Base-by-base conservation (phyloP, 2,329 filamentous ascomycete species). In the Raffaelea arxii region DNA sequence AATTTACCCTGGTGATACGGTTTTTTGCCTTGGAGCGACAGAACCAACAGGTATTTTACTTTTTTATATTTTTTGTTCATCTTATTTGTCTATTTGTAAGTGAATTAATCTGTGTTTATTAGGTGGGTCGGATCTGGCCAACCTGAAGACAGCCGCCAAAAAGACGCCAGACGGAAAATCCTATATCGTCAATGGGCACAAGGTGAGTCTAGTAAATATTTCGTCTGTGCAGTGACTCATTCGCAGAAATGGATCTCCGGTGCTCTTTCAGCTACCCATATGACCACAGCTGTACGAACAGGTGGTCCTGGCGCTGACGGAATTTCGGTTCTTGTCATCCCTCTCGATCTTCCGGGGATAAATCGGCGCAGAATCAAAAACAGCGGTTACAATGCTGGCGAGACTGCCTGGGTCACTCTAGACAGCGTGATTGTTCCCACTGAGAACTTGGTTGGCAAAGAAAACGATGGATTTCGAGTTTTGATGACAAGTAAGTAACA, bases 131-230 rank as follows among this genome's bases (percentile, higher is more conserved):
- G 81, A 85, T 55, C 78, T 85, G 3, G 78, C 78, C 1, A 75
- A 74, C 51, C 72, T 85, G 39, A 67, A 69, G 44, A 82, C 80
- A 3, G 82, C 75, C 0, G 81, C 81, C 0, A 58, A 62, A 32
- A 65, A 64, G 23, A 52, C 59, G 0, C 12, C 51, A 2, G 65
- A 74, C 32, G 74, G 71, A 0, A 63, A 67, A 27, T 58, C 65
- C 42, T 84, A 82, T 54, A 56, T 81, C 30, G 77, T 84, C n/a
- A 82, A 80, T 47, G 80, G 80, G 1, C 71, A 72, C 43, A 84
- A 84, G 41, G 48, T 46, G 10, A 12, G 44, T 22, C 4, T 23
- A 22, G 14, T 14, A 41, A 22, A 30, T 21, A 16, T 19, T 36
- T 24, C 21, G 11, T 9, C n/a, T 7, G 11, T 30, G n/a, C n/a